These are phyloP conservation scores for Thielaviopsis ethacetica DNA, from an alignment of 2,329 filamentous ascomycete species.

Conservation along the genomic window DNA sequence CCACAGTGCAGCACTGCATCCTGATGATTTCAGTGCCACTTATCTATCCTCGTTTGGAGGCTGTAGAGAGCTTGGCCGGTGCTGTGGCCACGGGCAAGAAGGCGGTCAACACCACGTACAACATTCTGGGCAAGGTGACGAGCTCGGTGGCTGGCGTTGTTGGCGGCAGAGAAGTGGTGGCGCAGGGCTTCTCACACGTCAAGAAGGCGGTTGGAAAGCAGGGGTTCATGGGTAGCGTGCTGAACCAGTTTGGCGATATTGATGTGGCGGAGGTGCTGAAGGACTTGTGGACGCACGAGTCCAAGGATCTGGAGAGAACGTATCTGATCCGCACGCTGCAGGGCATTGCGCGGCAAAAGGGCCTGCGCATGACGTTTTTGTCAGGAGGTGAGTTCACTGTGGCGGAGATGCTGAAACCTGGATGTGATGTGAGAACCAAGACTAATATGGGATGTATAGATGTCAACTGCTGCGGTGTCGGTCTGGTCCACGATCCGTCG, in stretches of 20 bases:
- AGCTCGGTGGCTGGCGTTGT: slow-evolving; percentile 91
- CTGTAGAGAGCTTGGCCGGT: slow-evolving; percentile 77
- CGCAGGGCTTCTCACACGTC: slow-evolving; percentile 81
- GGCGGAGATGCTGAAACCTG: background rate
- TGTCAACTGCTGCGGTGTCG: slow-evolving; percentile 82
- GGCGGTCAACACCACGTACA: slow-evolving; percentile 90
- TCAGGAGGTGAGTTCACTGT: slow-evolving; percentile 49
- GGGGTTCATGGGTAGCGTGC: slow-evolving; percentile 84
- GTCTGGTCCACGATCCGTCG: slow-evolving; percentile 81
- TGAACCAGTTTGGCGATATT: slow-evolving; percentile 92
- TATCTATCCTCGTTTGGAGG: slow-evolving; percentile 79
- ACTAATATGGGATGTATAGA: slow-evolving; percentile 31
- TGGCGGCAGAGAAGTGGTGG: slow-evolving; percentile 82
- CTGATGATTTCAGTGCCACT: slow-evolving; percentile 90
- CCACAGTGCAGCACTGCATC: slow-evolving; percentile 88
- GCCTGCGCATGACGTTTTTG: slow-evolving; percentile 89
- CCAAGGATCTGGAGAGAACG: slow-evolving; percentile 90
- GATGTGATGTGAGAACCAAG: background rate
- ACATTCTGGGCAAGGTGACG: slow-evolving; percentile 86
- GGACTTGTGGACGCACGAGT: slow-evolving; percentile 97
- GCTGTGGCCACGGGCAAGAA: slow-evolving; percentile 93
- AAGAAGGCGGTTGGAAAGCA: slow-evolving; percentile 95
- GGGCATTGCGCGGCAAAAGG: slow-evolving; percentile 88
- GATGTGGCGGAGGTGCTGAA: slow-evolving; percentile 87
- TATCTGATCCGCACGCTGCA: slow-evolving; percentile 93